Evolutionary conservation across 164 flowering plant genomes (phyloP), one percentile per base, ranked within the genome.

Genomic region (Cinnamomum micranthum): DNA sequence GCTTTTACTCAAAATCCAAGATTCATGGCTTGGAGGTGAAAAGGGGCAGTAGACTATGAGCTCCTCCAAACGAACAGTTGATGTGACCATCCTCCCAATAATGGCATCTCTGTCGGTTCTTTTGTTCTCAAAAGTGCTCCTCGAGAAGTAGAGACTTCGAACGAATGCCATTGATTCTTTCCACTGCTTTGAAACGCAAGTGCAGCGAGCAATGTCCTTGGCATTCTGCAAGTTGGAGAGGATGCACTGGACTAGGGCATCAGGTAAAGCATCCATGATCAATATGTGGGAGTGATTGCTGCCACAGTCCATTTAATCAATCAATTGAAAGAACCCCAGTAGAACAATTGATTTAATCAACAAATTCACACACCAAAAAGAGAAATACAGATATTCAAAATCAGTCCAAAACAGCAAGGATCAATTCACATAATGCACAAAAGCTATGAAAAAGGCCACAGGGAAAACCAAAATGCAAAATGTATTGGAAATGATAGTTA

Each of bases 21-120:
- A 83, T 23, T 86, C 85, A 63, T 92, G 92, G 41, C 91, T 89
- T 1, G 82, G 41, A 51, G 81, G 68, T 0, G 94, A 76, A 77
- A 92, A 92, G 4, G 94, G 89, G 79, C 90, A 88, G 72, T 90
- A 94, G 14, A 94, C 90, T 10, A 92, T 89, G 7, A 94, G 95
- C 65, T 87, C 85, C 76, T 92, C 89, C 28, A 94, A 78, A 15
- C 65, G 66, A 2, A 23, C 82, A 71, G 80, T 60, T 2, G 89
- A 75, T 0, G 88, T 76, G 14, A 92, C 73, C 90, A 92, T 88
- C 55, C 77, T 82, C 55, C 28, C 23, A 17, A 94, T 68, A 50
- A 87, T 74, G 20, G 71, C 33, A 33, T 90, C 94, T 4, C 91
- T 78, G 13, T 70, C 78, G 19, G 77, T 72, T 14, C 59, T 67